These are phyloP conservation scores for Cynara cardunculus DNA, from an alignment of 129 eudicot species.

Conservation along the genomic window DNA sequence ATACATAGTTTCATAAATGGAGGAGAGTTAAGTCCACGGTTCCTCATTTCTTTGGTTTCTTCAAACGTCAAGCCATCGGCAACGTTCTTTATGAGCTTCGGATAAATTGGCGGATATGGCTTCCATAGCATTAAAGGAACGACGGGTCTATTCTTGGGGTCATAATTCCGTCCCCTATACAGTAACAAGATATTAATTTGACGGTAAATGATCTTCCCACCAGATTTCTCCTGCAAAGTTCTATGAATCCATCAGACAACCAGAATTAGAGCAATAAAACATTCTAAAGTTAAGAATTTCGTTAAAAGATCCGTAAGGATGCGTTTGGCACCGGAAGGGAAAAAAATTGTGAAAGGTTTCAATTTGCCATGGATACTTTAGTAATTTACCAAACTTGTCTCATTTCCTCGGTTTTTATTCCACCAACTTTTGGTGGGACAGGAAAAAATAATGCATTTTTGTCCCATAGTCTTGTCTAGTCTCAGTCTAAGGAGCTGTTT, in stretches of 20 bases:
- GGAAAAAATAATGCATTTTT: no score
- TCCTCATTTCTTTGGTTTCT: slow-evolving; percentile 85
- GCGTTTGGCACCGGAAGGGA: background rate
- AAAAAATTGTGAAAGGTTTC: no score
- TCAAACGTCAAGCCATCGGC: slow-evolving; percentile 89
- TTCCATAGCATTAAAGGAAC: slow-evolving; percentile 95
- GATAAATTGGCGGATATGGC: slow-evolving; percentile 88
- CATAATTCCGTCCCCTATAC: slow-evolving; percentile 83
- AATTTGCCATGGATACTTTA: no score
- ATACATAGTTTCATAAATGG: slow-evolving; percentile 77
- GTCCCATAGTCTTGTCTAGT: no score
- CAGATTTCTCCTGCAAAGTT: slow-evolving; percentile 78
- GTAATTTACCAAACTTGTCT: no score
- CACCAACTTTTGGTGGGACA: no score
- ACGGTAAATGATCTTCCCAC: slow-evolving; percentile 77
- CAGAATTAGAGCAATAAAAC: background rate
- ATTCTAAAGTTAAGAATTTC: background rate
- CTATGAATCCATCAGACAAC: slow-evolving; percentile 41
- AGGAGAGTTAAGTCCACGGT: slow-evolving; percentile 65
- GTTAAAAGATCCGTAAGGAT: background rate
- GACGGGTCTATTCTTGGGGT: slow-evolving; percentile 51
- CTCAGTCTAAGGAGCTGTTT: no score
- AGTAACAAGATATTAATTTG: slow-evolving; percentile 67
- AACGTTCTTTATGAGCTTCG: slow-evolving; percentile 86
- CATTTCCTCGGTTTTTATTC: no score